Evolutionary conservation across 2,329 filamentous ascomycete genomes (phyloP).

Genomic region (Alternaria dauci): DNA sequence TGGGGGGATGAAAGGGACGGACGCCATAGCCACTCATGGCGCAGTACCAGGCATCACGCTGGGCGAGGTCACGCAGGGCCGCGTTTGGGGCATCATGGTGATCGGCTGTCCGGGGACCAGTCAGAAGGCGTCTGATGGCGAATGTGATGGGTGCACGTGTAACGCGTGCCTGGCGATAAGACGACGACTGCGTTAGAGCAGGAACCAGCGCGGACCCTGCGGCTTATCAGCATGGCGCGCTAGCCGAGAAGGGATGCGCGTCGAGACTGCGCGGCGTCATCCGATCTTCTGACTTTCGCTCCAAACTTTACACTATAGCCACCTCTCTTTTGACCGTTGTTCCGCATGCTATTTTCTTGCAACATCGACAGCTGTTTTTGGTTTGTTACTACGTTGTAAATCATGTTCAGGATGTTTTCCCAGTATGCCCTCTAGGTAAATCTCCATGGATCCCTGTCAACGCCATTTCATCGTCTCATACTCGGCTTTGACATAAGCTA

Average conservation of each 20-base stretch:
- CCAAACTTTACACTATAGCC: background rate
- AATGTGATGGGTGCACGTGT: slow-evolving; percentile 22
- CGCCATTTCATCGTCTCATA: background rate
- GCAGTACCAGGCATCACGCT: slow-evolving; percentile 38
- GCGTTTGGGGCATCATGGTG: slow-evolving; percentile 44
- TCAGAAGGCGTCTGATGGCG: slow-evolving; percentile 17
- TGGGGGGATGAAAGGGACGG: slow-evolving; percentile 26
- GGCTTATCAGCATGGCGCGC: slow-evolving; percentile 17
- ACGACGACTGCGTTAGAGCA: slow-evolving; percentile 6
- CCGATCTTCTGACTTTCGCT: background rate
- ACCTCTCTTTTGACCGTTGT: background rate
- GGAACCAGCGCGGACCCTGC: slow-evolving; percentile 2
- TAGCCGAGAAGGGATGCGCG: background rate
- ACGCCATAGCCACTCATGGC: slow-evolving; percentile 44
- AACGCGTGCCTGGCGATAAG: slow-evolving; percentile 20
- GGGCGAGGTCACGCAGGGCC: slow-evolving; percentile 37
- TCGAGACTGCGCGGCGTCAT: slow-evolving; percentile 5
- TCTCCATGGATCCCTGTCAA: background rate
- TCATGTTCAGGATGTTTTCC: background rate
- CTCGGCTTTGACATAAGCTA: background rate
- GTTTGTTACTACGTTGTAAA: too few relatives aligned
- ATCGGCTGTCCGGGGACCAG: slow-evolving; percentile 26
- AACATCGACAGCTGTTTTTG: background rate
- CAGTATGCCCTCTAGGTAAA: background rate
- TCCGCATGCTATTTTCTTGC: background rate